Percentiles rank a stretch among this genome's conserved stretches.
These are phyloP conservation scores for Fimicolochytrium jonesii DNA, from an alignment of 192 early-diverging fungal species.

Conservation along the genomic window DNA sequence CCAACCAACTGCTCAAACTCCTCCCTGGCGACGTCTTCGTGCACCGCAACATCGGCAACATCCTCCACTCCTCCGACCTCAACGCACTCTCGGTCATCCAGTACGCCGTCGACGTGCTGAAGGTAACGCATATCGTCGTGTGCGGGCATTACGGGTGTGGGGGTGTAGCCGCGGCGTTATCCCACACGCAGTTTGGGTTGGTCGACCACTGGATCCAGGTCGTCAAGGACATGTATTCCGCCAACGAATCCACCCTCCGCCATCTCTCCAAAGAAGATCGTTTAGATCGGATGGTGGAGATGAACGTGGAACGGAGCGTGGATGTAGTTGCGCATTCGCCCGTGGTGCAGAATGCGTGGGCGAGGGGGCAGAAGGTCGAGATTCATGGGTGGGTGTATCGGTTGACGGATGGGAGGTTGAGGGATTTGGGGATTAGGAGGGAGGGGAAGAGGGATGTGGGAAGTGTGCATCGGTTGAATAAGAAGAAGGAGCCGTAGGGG, in stretches of 20 bases:
- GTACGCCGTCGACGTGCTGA: constrained; percentile 82
- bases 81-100: constrained; percentile 77
- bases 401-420: constrained; percentile 33
- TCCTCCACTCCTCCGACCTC: constrained; percentile 74
- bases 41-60: constrained; percentile 94
- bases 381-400: constrained; percentile 50
- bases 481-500: background rate
- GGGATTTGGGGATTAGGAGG: constrained; percentile 17
- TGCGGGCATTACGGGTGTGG: constrained; percentile 53
- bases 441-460: constrained; percentile 9
- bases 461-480: constrained; percentile 1
- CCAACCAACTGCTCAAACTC: constrained; percentile 29
- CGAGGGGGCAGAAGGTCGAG: constrained; percentile 62
- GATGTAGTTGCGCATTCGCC: constrained; percentile 72
- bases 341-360: constrained; percentile 87
- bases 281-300: constrained; percentile 40
- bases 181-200: constrained; percentile 36
- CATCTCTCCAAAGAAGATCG: background rate
- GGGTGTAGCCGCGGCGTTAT: constrained; percentile 40
- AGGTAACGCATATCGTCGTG: constrained; percentile 86
- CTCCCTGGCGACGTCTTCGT: constrained; percentile 80
- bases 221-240: constrained; percentile 34
- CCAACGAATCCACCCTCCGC: constrained; percentile 14
- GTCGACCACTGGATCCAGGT: constrained; percentile 41
- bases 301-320: constrained; percentile 78